A percentile compares a stretch with the other conserved stretches of the same genome.
Conservation (phyloP, 805 yeast species). For the Metschnikowia proteae region DNA sequence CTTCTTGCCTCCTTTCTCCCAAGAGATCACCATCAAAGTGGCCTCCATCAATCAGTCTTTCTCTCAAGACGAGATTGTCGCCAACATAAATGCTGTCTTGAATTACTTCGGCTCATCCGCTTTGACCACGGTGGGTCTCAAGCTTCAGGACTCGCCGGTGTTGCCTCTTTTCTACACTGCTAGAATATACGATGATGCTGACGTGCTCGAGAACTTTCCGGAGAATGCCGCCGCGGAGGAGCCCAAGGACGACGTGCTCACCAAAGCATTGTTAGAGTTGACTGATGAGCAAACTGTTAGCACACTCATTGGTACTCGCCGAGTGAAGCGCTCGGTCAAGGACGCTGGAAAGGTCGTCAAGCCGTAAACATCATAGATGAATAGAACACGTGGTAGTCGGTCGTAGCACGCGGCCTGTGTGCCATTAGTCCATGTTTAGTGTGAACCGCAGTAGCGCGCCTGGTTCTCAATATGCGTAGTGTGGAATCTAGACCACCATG, state of each 20-base stretch:
- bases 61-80: constrained; percentile 48
- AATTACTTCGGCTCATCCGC: constrained; percentile 41
- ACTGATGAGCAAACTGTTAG: constrained; percentile 73
- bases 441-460: background rate
- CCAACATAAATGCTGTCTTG: constrained; percentile 57
- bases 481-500: constrained; percentile 8
- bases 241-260: constrained; percentile 22
- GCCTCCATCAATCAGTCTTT: constrained; percentile 48
- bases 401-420: background rate
- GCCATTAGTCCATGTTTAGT: background rate
- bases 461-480: background rate
- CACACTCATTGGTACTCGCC: constrained; percentile 56
- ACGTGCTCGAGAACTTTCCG: constrained; percentile 31
- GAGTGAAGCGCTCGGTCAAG: constrained; percentile 12
- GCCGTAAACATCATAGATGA: constrained; percentile 4
- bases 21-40: constrained; percentile 58
- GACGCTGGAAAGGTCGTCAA: constrained; percentile 14
- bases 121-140: constrained; percentile 59
- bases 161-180: constrained; percentile 78
- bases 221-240: constrained; percentile 25
- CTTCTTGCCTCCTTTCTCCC: constrained; percentile 70
- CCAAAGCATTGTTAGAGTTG: constrained; percentile 70
- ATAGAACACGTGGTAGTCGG: background rate
- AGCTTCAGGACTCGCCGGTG: constrained; percentile 71
- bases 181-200: constrained; percentile 47